Base-by-base conservation (phyloP, 257 asterid genomes). In the Galeopsis tetrahit region DNA sequence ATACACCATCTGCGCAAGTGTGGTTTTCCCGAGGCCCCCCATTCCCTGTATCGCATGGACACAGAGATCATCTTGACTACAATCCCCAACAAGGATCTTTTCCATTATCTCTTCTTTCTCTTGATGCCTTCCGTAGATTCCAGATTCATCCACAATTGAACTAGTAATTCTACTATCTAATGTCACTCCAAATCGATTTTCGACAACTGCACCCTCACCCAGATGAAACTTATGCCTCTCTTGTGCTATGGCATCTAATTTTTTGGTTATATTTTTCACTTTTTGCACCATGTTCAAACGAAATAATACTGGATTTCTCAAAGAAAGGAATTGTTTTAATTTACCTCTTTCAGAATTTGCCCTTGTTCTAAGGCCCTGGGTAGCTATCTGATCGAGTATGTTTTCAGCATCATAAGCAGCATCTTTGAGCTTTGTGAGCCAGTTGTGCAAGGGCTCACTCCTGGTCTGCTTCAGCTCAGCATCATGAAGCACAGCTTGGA, bases 331-430 rank as follows among this genome's bases (percentile, higher is more conserved):
- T 4, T 49, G 57, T 1, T 11, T 62, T 2, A 69, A 58, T 33
- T n/a, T 57, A 71, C 79, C 64, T 65, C 69, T 44, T 44, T 66
- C 61, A 11, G 34, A 52, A 8, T 73, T 60, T 34, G 33, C 14
- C 21, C 70, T 78, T 40, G 59, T 32, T 57, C 21, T 42, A 13
- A 65, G 66, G 75, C 75, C 82, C 58, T 78, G 81, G 1, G 33
- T 72, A 6, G 78, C 42, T 6, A 79, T 66, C 55, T 53, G 53
- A 0, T 82, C 84, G 17, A 82, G 58, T 4, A 79, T 28, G 68
- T 78, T 78, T 58, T 84, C 85, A 63, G 76, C 85, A 52, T 81
- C 84, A 59, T 70, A 81, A 55, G 85, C 80, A 21, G 71, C 81
- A 60, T 62, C 4, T 21, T 81, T 84, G 31, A 84, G 84, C 75